phyloP scores from a whole-genome alignment of 2,329 filamentous ascomycete species.

The Seiridium unicorne region DNA sequence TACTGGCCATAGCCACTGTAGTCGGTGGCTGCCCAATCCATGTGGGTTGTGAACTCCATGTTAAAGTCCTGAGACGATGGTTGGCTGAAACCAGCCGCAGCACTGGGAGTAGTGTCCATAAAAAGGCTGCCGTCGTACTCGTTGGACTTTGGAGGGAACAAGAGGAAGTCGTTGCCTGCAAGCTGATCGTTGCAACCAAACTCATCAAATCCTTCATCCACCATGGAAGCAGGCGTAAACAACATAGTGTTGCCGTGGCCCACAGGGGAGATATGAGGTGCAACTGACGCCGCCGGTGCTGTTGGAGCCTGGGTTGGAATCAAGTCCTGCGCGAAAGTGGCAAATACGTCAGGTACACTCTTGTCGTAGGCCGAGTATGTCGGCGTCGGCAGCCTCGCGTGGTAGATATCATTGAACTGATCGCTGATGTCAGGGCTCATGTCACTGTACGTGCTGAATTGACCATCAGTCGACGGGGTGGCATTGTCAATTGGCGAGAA shows the following conservation, averaged over 20 bases:
- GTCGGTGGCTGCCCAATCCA: conserved; percentile 27
- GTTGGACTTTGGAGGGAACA: conserved; percentile 52
- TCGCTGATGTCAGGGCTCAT: conserved; percentile 59
- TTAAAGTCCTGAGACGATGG: conserved; percentile 48
- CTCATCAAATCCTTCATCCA: conserved; percentile 67
- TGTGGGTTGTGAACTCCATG: conserved; percentile 22
- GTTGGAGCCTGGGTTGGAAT: conserved; percentile 28
- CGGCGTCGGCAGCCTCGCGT: conserved; percentile 55
- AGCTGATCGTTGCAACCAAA: conserved; percentile 39
- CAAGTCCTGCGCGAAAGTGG: conserved; percentile 36
- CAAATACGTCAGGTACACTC: conserved; percentile 40
- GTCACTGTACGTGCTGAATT: conserved; percentile 60
- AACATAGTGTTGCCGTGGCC: conserved; percentile 69
- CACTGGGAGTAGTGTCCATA: conserved; percentile 40
- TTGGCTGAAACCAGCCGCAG: conserved; percentile 51
- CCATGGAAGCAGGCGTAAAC: conserved; percentile 62
- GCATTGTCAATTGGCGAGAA: conserved; percentile 50
- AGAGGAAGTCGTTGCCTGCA: conserved; percentile 58
- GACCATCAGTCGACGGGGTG: conserved; percentile 44
- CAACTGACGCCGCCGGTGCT: conserved; percentile 27
- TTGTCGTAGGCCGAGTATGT: conserved; percentile 42
- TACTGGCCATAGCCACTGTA: conserved; percentile 18
- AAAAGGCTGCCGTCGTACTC: conserved; percentile 45
- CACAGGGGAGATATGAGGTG: conserved; percentile 64
- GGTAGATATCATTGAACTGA: conserved; percentile 61